A percentile compares a stretch with the other conserved stretches of the same genome.
Conservation (phyloP, 208 protist genomes). For the Leishmania major region DNA sequence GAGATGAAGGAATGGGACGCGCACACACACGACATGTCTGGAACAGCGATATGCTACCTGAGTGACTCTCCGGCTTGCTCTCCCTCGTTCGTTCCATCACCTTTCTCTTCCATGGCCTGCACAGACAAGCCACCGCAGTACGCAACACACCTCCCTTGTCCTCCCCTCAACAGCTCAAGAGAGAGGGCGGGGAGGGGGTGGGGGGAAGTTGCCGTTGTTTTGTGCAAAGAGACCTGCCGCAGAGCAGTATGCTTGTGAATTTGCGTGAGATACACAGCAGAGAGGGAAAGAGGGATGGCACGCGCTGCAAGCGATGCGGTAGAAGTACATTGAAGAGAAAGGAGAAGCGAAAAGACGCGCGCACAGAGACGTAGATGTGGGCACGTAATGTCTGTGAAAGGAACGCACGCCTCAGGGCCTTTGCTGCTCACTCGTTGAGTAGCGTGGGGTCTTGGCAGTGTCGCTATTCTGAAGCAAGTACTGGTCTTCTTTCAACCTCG, state of each 20-base stretch:
- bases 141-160: neutral
- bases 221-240: neutral
- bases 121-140: neutral
- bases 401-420: neutral
- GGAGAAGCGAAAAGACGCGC: neutral
- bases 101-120: neutral
- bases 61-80: neutral
- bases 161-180: neutral
- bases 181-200: neutral
- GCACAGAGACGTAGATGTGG: neutral
- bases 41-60: neutral
- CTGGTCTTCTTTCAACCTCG: slow-evolving; percentile 32
- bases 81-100: neutral
- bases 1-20: neutral
- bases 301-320: neutral
- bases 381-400: neutral
- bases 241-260: neutral
- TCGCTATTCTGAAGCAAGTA: neutral
- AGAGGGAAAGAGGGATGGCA: slow-evolving; percentile 1
- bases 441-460: neutral
- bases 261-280: neutral
- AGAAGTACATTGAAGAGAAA: neutral
- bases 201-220: neutral
- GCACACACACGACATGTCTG: neutral
- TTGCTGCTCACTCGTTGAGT: neutral